Base-by-base conservation (phyloP, 768 basidiomycete species). In the Tricholoma matsutake region DNA sequence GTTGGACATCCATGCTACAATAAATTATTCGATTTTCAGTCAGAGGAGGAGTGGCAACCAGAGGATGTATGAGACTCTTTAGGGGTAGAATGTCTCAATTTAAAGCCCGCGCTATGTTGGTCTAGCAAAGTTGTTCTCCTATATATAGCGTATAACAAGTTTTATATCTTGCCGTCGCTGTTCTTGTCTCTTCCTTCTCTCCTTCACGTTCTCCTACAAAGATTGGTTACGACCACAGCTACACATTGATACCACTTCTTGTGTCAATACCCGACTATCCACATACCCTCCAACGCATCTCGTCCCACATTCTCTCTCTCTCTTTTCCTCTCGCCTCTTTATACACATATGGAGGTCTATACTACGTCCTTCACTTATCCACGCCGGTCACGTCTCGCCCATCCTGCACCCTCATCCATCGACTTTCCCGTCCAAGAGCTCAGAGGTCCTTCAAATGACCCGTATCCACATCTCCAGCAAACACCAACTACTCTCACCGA, bases 341-440 rank as follows among this genome's bases (percentile, higher is more conserved):
- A n/a, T n/a, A n/a, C 22, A 25, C 22, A 25, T 25, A 96, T 97
- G 95, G 95, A 97, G 74, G 86, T 96, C 72, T 96, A 96, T 84
- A 92, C 94, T 58, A 92, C 92, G 67, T 92, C 94, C 70, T 96
- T 97, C 83, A 89, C 89, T 67, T 90, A 91, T 78, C 93, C 94
- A 70, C 89, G 91, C 79, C 82, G 89, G 73, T 83, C 88, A 71
- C 87, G 87, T 71, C 83, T 84, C 76, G 76, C 81, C 78, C 85
- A 83, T 76, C 84, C 86, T 61, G 77, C 83, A 57, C 75, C 84
- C 66, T 82, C 84, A 57, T 83, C 87, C 62, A 79, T 88, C 78
- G 87, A 91, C 75, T 83, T 84, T 68, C 78, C 80, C 58, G 73
- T 73, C 59, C 67, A 70, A 64, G 83, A 84, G 70, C 79, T 77